Evolutionary conservation across 352 stramenopile genomes (phyloP).

Genomic region (Phytophthora hybrid): DNA sequence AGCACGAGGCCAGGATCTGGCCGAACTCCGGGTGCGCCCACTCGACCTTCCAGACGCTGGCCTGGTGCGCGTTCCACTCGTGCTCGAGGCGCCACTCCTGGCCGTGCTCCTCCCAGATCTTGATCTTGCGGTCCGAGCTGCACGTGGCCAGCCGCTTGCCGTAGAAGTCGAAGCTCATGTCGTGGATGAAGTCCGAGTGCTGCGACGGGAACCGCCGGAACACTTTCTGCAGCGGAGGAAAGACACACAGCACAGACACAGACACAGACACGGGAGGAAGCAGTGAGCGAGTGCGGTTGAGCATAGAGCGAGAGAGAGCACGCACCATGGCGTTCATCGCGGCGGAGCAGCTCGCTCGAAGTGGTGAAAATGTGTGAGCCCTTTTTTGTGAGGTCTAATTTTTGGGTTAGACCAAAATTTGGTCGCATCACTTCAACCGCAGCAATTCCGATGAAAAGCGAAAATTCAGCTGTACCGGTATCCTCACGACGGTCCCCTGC

Average conservation of each 20-base stretch:
- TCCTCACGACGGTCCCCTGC: too few species aligned
- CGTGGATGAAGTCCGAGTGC: conserved; percentile 92
- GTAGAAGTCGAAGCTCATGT: conserved; percentile 95
- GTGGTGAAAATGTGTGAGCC: background rate
- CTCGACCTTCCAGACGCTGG: conserved; percentile 93
- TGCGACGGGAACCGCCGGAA: conserved; percentile 88
- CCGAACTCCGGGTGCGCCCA: conserved; percentile 97
- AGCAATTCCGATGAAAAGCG: too few species aligned
- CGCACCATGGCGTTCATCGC: conserved; percentile 39
- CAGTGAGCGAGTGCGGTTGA: background rate
- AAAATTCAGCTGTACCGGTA: too few species aligned
- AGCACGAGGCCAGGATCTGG: conserved; percentile 95
- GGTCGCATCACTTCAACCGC: background rate
- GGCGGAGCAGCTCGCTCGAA: background rate
- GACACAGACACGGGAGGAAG: too few species aligned
- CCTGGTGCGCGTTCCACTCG: conserved; percentile 92
- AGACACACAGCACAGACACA: background rate
- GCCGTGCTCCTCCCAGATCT: conserved; percentile 89
- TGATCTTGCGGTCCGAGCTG: conserved; percentile 93
- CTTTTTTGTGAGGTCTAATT: background rate
- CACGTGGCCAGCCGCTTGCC: conserved; percentile 91
- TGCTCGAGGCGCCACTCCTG: conserved; percentile 89
- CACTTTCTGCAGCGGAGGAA: conserved; percentile 57
- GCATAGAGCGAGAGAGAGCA: background rate
- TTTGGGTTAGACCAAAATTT: background rate